A percentile compares a stretch with the other conserved stretches of the same genome.
phyloP scores from a whole-genome alignment of 306 rosid genomes.

The Cucumis sativus region DNA sequence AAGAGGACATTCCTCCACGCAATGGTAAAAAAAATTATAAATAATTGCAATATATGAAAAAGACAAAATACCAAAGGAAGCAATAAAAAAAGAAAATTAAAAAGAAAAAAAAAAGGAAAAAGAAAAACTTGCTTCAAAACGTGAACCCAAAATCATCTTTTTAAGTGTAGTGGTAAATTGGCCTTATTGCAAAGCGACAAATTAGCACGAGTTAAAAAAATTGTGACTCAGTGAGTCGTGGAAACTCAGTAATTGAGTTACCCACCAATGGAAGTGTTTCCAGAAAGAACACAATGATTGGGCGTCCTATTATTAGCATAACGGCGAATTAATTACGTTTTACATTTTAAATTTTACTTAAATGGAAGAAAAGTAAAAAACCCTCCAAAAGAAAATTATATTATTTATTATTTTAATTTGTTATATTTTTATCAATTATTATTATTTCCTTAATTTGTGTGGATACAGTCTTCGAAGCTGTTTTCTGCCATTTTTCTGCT shows the following conservation, averaged over 20 bases:
- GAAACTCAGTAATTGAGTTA: not conserved
- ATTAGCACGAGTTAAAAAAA: not conserved
- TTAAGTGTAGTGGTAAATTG: too few species aligned
- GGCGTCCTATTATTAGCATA: not conserved
- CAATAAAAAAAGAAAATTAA: not conserved
- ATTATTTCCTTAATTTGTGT: constrained; percentile 29
- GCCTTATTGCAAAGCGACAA: not conserved
- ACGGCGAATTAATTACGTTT: constrained; percentile 10
- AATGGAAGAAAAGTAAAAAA: not conserved
- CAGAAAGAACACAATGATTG: constrained; percentile 14
- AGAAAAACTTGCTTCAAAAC: not conserved
- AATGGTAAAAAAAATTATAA: not conserved
- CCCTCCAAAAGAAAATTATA: not conserved
- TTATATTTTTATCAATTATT: not conserved
- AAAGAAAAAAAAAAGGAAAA: too few species aligned
- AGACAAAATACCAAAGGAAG: not conserved
- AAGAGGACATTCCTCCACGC: not conserved
- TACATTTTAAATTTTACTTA: not conserved
- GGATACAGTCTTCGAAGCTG: constrained; percentile 49
- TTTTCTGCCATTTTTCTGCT: constrained; percentile 24
- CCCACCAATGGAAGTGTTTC: constrained; percentile 5
- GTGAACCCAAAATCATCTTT: not conserved
- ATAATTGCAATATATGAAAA: not conserved
- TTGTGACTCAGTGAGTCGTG: not conserved
- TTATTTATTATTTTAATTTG: not conserved